Conservation (phyloP, 208 protist genomes). For the Blechomonas ayalai region DNA sequence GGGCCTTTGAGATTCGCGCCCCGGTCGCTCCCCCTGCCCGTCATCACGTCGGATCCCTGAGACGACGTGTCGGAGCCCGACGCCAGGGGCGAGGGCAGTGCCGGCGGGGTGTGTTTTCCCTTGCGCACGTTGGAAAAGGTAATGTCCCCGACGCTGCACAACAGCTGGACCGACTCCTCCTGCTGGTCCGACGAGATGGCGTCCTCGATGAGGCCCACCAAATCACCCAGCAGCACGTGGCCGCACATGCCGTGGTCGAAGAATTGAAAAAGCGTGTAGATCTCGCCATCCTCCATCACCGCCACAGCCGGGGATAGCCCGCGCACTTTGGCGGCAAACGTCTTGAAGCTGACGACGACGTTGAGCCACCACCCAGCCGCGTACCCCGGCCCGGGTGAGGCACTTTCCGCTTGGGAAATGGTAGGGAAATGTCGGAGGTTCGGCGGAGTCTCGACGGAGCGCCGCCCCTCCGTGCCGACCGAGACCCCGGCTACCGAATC, state of each 20-base stretch:
- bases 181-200: constrained; percentile 23
- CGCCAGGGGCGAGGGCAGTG: not conserved
- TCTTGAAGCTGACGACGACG: constrained; percentile 52
- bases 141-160: constrained; percentile 26
- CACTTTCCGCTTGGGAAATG: too few species aligned
- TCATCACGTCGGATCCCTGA: not conserved
- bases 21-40: too few species aligned
- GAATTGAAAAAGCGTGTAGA: constrained; percentile 69
- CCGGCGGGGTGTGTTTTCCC: not conserved
- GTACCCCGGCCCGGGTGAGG: too few species aligned
- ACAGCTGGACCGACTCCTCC: constrained; percentile 25
- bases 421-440: too few species aligned
- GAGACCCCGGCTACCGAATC: not conserved
- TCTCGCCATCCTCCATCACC: constrained; percentile 57
- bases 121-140: constrained; percentile 19
- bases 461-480: too few species aligned
- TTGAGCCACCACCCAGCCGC: constrained; percentile 31
- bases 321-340: constrained; percentile 52
- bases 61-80: not conserved
- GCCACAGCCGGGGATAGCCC: constrained; percentile 42
- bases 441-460: too few species aligned
- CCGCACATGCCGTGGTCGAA: constrained; percentile 50
- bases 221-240: constrained; percentile 53
- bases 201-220: constrained; percentile 35
- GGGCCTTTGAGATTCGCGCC: not conserved